Base-by-base conservation (phyloP, 2,329 filamentous ascomycete genomes). In the Neofusicoccum ribis region DNA sequence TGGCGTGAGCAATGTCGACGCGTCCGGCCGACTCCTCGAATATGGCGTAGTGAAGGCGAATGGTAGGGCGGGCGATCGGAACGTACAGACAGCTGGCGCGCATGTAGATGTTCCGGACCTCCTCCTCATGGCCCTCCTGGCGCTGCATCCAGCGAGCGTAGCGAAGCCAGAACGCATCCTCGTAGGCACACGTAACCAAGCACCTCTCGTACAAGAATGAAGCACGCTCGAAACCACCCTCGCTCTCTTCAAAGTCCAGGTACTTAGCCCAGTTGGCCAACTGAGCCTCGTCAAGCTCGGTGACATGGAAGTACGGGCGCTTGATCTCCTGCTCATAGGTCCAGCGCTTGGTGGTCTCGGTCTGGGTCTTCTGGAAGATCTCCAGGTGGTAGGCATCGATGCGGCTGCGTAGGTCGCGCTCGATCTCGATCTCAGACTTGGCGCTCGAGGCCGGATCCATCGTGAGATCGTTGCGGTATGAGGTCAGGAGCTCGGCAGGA, bases 131-230 rank as follows among this genome's bases (percentile, higher is more conserved):
- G 70, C 84, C 88, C 1, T 87, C 80, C 74, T 96, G 91, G 0
- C 88, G 88, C 66, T 86, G 84, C 91, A 97, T 96, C 95, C 95
- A 99, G 46, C 94, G 85, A 15, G 91, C 92, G 78, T 97, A 99
- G n/a, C 95, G 90, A 72, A 96, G 88, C 95, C 95, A 99, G 78
- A 98, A 96, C 74, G 98, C 94, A 58, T 98, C 94, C 74, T 99
- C 97, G 70, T 96, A 90, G 15, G 95, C 94, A 72, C 92, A 96
- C 0, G 92, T 94, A 41, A 97, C 92, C 61, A 99, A 80, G 72
- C 93, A 98, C 60, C 95, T 89, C 81, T 99, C 95, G 75, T 99
- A 98, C 37, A 99, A 81, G 73, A 95, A 95, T 5, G 91, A 86
- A 51, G 85, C 89, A 66, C 95, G 87, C 14, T 83, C 79, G 69